These are phyloP conservation scores for Camellia granthamiana DNA, from an alignment of 148 eudicot genomes.

Conservation along the genomic window DNA sequence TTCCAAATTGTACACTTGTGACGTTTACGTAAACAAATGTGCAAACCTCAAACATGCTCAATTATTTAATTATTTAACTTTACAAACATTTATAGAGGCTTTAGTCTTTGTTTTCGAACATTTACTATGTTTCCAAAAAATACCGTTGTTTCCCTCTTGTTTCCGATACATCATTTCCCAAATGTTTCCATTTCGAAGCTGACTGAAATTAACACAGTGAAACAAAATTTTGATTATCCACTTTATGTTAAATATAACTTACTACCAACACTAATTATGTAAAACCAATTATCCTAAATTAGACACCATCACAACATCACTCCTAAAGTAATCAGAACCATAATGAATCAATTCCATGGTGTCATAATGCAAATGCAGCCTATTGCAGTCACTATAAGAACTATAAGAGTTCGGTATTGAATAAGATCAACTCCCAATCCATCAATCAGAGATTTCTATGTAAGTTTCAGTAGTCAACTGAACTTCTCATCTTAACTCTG, in stretches of 20 bases:
- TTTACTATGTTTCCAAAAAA: no score
- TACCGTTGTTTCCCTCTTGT: no score
- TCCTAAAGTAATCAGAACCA: neutral
- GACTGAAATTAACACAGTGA: no score
- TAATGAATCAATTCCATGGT: neutral
- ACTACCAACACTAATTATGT: neutral
- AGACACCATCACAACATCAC: neutral
- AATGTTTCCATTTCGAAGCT: no score
- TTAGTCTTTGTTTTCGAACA: no score
- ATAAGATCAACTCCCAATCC: neutral
- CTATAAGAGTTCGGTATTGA: neutral
- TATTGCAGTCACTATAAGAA: neutral
- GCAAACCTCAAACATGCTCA: no score
- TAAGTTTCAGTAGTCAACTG: neutral
- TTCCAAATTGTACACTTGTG: no score
- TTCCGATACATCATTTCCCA: no score
- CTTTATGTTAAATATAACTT: neutral
- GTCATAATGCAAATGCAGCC: neutral
- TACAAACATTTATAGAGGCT: no score
- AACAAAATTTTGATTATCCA: no score
- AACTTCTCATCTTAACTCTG: neutral
- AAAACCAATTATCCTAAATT: neutral
- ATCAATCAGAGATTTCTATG: neutral
- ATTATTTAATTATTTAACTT: no score
- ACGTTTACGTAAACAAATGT: no score